Base-by-base conservation (phyloP, 2,329 filamentous ascomycete species). In the Penicillium sp. region DNA sequence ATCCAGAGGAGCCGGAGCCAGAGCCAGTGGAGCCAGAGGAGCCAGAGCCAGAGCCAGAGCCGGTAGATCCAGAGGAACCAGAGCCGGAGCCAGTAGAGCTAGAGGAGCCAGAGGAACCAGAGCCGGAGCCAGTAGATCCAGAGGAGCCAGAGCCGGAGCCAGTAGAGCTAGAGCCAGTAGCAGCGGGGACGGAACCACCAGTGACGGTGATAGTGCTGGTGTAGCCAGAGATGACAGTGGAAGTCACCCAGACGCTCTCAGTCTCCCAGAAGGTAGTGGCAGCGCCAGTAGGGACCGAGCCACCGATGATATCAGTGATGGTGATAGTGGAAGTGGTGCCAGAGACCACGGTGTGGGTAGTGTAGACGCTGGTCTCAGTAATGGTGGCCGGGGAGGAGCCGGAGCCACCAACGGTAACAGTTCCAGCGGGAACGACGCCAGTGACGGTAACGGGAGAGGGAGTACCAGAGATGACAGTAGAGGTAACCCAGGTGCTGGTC, bases 401-500 rank as follows among this genome's bases (percentile, higher is more conserved):
- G 28, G 28, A 29, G 28, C 28, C 28, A 29, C 28, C 10, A 29
- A 7, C 28, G 28, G 28, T 29, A 9, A 29, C 7, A 9, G 28
- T 29, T 9, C 10, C 10, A 12, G 28, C 28, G 7, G 28, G 28
- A 8, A 29, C 7, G 10, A 9, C 10, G 28, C 36, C 36, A 18
- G 36, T 39, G 9, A 39, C 7, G 6, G 36, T 39, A 16, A 39
- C 10, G 6, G 36, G 36, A 12, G 16, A 10, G 36, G 36, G 36
- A 26, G 21, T 44, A 29, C 48, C 54, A 24, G 53, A 44, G 34
- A 59, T 55, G 4, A 58, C 51, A 6, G 53, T 42, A 0, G 49
- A 51, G n/a, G 2, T n/a, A 7, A 62, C 53, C 12, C 54, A 49
- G 15, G 52, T 47, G 5, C 54, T 56, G 46, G 54, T 59, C 12